These are phyloP conservation scores for Fraxinus anomala DNA, from an alignment of 257 asterid genomes.

Conservation along the genomic window DNA sequence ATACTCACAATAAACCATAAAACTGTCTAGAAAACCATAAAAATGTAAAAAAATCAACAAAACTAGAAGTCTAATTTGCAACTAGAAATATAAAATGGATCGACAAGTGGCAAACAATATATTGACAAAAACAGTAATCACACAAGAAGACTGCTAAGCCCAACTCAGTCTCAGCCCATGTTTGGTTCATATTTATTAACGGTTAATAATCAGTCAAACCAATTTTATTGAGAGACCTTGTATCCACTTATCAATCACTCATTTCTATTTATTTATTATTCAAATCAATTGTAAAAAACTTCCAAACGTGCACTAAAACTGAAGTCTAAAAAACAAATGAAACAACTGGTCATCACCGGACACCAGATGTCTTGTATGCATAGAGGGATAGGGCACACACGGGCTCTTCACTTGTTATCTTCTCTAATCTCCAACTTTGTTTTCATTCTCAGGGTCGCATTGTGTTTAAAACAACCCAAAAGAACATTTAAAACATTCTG, in stretches of 20 bases:
- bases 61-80: background rate
- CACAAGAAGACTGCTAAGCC: background rate
- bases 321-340: background rate
- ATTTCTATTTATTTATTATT: too few relatives aligned
- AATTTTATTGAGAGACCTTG: too few relatives aligned
- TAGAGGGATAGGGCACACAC: background rate
- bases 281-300: too few relatives aligned
- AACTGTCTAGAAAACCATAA: background rate
- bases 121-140: background rate
- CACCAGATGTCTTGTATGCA: background rate
- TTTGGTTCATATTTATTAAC: too few relatives aligned
- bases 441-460: background rate
- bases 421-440: background rate
- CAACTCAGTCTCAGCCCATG: too few relatives aligned
- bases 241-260: too few relatives aligned
- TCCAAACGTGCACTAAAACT: background rate
- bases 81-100: background rate
- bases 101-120: background rate
- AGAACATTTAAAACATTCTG: background rate
- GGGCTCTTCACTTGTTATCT: background rate
- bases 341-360: too few relatives aligned
- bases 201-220: too few relatives aligned
- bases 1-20: background rate
- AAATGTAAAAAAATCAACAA: background rate
- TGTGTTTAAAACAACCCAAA: background rate